A percentile compares a stretch with the other conserved stretches of the same genome.
These are phyloP conservation scores for Taphrina confusa DNA, from an alignment of 1,139 yeast species.

Conservation along the genomic window DNA sequence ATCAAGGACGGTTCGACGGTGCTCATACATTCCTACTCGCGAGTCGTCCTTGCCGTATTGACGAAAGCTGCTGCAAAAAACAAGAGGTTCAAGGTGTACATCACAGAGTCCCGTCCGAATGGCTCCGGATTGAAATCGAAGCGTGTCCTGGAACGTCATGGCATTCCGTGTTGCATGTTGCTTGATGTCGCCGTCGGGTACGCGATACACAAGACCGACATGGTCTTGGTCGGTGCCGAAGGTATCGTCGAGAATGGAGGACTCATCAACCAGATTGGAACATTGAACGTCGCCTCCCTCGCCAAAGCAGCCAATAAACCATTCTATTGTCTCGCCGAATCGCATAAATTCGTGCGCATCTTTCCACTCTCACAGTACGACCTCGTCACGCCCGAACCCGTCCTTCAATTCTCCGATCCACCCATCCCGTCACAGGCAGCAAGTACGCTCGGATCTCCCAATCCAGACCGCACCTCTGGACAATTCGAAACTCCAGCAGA, in stretches of 20 bases:
- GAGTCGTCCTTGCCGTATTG: slow-evolving; percentile 81
- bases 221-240: slow-evolving; percentile 95
- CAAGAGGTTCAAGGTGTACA: slow-evolving; percentile 83
- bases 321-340: slow-evolving; percentile 86
- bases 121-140: slow-evolving; percentile 80
- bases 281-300: slow-evolving; percentile 90
- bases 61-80: slow-evolving; percentile 71
- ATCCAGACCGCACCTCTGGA: neutral
- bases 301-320: slow-evolving; percentile 92
- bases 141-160: slow-evolving; percentile 63
- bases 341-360: slow-evolving; percentile 90
- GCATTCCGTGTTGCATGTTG: slow-evolving; percentile 86
- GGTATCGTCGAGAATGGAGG: slow-evolving; percentile 99
- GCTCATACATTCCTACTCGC: slow-evolving; percentile 85
- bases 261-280: slow-evolving; percentile 91
- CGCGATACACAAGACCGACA: slow-evolving; percentile 86
- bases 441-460: slow-evolving; percentile 36
- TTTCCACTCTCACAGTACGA: slow-evolving; percentile 94
- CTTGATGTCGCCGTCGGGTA: slow-evolving; percentile 95
- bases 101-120: slow-evolving; percentile 90
- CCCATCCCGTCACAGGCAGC: slow-evolving; percentile 39
- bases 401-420: slow-evolving; percentile 47
- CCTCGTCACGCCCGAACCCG: slow-evolving; percentile 56
- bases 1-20: slow-evolving; percentile 89
- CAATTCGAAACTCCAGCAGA: neutral